Evolutionary conservation across 1,284 basidiomycete species (phyloP).

Genomic region (Cutaneotrichosporon daszewskae): DNA sequence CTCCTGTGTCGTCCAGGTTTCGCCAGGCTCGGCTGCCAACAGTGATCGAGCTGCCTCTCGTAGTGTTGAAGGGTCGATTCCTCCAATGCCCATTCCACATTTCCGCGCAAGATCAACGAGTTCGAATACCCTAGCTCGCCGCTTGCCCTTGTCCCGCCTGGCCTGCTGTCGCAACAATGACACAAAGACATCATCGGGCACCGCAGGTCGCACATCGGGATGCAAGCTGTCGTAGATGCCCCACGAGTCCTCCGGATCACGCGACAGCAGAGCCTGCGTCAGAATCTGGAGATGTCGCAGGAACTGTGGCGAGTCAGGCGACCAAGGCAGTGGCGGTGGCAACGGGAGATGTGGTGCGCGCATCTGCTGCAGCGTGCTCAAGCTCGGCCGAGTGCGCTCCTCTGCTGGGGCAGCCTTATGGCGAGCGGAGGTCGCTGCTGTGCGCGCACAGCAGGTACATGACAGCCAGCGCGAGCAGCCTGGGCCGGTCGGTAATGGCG

Average conservation of each 20-base stretch:
- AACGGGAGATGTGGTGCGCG: conserved; percentile 31
- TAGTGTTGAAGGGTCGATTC: conserved; percentile 9
- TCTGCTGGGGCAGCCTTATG: too few relatives aligned
- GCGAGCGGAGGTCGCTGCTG: too few relatives aligned
- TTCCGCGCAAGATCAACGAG: conserved; percentile 25
- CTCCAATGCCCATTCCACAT: conserved; percentile 24
- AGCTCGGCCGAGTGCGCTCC: too few relatives aligned
- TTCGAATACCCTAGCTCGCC: conserved; percentile 14
- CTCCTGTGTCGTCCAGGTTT: background rate
- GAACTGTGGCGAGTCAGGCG: conserved; percentile 39
- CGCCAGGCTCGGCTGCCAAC: too few relatives aligned
- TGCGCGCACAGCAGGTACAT: conserved; percentile 25
- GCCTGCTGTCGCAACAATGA: conserved; percentile 30
- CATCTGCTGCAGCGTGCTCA: conserved; percentile 15
- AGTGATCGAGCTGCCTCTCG: too few relatives aligned
- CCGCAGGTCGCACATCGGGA: conserved; percentile 23
- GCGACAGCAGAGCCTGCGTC: conserved; percentile 23
- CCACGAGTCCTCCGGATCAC: conserved; percentile 30
- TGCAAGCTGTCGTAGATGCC: conserved; percentile 29
- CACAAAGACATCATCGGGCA: conserved; percentile 35
- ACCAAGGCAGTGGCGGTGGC: conserved; percentile 39
- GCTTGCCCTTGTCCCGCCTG: background rate
- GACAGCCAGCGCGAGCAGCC: conserved; percentile 42
- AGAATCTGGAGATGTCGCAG: conserved; percentile 36
- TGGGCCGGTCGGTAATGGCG: conserved; percentile 24